Evolutionary conservation across 2,329 filamentous ascomycete genomes (phyloP), one percentile per base, ranked within the genome.

Genomic region (Penicillium occitanis): DNA sequence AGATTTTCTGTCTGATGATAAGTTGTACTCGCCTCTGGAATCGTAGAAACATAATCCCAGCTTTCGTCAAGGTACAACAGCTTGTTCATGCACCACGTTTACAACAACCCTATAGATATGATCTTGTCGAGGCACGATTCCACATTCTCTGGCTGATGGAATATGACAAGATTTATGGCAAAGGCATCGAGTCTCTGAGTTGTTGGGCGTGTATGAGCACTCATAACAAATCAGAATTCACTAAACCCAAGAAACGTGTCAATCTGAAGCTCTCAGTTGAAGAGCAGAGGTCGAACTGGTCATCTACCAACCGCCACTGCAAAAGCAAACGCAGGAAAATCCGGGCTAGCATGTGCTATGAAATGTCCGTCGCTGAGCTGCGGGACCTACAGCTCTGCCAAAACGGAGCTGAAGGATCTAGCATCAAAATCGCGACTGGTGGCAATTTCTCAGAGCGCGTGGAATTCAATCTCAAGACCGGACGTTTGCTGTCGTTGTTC

Each of bases 371-470:
- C 33, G 44, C 44, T 28, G 63, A 65, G 28, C 57, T 61, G 11
- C 58, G 50, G 14, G 33, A 44, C 42, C 64, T 61, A 46, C 48
- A 61, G 48, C 37, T 35, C 40, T 50, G 61, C 61, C 25, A 44
- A 58, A 35, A 11, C 22, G 30, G n/a, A 8, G 2, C 3, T 5
- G 40, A 35, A 28, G 28, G n/a, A 40, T 44, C 50, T 58, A 10
- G 2, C 42, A 37, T 63, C 17, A 64, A 14, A 61, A 64, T 60
- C 65, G 57, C 66, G 66, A 58, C 63, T 25, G 25, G 57, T 62
- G 64, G 61, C 65, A 30, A 55, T 66, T 69, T 37, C 61, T 68
- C 67, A 72, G 68, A 57, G 68, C 57, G 35, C 19, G 14, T 51
- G 30, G 30, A 51, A 35, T 40, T 48, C 40, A 44, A 65, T 53